Percentiles rank a stretch among this genome's conserved stretches.
phyloP scores from a whole-genome alignment of 176 grass and related monocot species.

The Carex pumila region DNA sequence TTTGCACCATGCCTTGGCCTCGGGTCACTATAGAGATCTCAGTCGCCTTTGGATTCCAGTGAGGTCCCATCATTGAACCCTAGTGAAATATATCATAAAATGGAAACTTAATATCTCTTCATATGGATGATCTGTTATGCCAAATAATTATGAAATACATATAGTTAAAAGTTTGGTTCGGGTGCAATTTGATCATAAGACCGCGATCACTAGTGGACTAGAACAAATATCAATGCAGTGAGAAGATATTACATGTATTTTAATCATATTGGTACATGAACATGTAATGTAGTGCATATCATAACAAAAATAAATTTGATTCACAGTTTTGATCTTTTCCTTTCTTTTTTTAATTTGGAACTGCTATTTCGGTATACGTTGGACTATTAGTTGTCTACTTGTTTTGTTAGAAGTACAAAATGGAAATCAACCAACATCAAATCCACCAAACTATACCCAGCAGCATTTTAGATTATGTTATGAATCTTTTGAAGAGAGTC shows the following conservation, averaged over 20 bases:
- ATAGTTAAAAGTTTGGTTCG: background rate
- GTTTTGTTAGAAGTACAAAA: background rate
- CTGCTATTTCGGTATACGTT: background rate
- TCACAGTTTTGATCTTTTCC: background rate
- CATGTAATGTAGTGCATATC: background rate
- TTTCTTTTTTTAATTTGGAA: background rate
- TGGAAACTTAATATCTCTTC: background rate
- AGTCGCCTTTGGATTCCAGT: slow-evolving; percentile 85
- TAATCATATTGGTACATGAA: background rate
- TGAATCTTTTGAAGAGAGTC: background rate
- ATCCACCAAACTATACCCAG: background rate
- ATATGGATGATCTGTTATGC: background rate
- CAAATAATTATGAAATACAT: background rate
- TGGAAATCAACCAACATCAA: background rate
- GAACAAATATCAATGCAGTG: background rate
- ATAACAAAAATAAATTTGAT: background rate
- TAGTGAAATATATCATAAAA: slow-evolving; percentile 9
- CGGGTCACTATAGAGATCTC: slow-evolving; percentile 62
- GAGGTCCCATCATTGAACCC: slow-evolving; percentile 86
- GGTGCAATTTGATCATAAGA: background rate
- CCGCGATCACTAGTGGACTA: background rate
- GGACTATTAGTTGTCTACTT: background rate
- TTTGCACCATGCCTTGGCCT: slow-evolving; percentile 63
- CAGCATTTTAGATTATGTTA: background rate
- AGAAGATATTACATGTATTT: background rate